Percentiles rank a stretch among this genome's conserved stretches.
Evolutionary conservation across 179 eudicot genomes (phyloP).

Genomic region (Carnegiea gigantea): DNA sequence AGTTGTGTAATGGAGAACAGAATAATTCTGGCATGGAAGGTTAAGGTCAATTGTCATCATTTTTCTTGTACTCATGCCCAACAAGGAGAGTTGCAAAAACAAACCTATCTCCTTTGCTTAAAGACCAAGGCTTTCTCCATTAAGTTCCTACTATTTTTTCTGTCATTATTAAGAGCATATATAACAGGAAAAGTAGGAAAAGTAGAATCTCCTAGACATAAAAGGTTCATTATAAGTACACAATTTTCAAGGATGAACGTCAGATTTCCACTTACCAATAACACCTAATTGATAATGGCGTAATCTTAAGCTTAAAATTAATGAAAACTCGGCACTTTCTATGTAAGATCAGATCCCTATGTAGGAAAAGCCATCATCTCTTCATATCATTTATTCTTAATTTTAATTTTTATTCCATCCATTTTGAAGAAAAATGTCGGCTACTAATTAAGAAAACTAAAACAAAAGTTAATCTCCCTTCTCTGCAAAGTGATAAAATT

Average conservation of each 20-base stretch:
- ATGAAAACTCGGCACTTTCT: not conserved
- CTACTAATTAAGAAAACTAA: not conserved
- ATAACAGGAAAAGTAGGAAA: not conserved
- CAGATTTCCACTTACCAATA: slow-evolving; percentile 3
- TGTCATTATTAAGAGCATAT: not conserved
- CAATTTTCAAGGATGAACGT: not conserved
- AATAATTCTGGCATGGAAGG: not conserved
- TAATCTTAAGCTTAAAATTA: not conserved
- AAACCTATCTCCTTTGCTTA: not conserved
- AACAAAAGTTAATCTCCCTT: not conserved
- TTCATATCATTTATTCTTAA: not conserved
- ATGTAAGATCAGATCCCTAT: not conserved
- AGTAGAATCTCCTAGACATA: not conserved
- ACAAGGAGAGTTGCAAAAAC: not conserved
- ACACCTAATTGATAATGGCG: not conserved
- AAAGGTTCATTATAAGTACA: not conserved
- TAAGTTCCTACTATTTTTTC: not conserved
- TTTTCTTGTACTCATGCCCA: not conserved
- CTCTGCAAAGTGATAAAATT: not conserved
- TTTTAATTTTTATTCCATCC: not conserved
- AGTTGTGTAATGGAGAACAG: not conserved
- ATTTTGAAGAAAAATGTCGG: not conserved
- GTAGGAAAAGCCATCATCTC: not conserved
- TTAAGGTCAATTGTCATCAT: slow-evolving; percentile 11
- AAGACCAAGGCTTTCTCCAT: not conserved